These are phyloP conservation scores for Suhomyces atakaporum DNA, from an alignment of 1,139 yeast species.

Conservation along the genomic window DNA sequence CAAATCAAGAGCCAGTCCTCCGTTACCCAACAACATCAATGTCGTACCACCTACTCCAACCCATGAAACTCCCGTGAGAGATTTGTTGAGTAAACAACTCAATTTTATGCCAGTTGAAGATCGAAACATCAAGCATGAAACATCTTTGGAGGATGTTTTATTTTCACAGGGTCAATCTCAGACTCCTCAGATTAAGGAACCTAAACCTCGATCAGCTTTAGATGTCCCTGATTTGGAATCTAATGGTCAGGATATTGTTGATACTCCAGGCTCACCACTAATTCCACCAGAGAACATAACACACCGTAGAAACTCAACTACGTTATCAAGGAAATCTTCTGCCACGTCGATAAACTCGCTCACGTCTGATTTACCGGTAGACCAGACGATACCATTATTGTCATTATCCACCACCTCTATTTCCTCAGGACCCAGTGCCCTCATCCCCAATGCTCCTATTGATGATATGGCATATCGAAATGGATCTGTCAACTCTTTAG, in stretches of 20 bases:
- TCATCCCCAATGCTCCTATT: no score
- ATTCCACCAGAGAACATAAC: conserved; percentile 7
- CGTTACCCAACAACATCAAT: conserved; percentile 3
- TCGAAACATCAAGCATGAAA: conserved; percentile 8
- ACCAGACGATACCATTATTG: conserved; percentile 44
- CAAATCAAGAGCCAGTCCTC: neutral
- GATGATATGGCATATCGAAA: conserved; percentile 11
- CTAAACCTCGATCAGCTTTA: neutral
- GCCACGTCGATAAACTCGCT: conserved; percentile 25
- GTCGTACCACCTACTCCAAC: conserved; percentile 13
- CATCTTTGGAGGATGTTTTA: conserved; percentile 21
- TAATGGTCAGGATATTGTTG: conserved; percentile 11
- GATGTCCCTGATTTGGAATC: conserved; percentile 1
- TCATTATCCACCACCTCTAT: conserved; percentile 34
- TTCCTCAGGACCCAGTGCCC: conserved; percentile 8
- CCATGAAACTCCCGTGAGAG: conserved; percentile 18
- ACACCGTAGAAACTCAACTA: neutral
- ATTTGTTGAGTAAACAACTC: conserved; percentile 13
- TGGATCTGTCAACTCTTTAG: conserved; percentile 24
- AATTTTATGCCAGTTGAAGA: conserved; percentile 1
- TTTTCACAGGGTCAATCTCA: no score
- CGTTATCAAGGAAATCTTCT: conserved; percentile 26
- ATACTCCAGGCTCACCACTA: conserved; percentile 14
- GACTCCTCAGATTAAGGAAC: neutral
- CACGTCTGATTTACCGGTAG: conserved; percentile 28